These are phyloP conservation scores for Neurospora africana DNA, from an alignment of 495 filamentous ascomycete genomes.

Conservation along the genomic window DNA sequence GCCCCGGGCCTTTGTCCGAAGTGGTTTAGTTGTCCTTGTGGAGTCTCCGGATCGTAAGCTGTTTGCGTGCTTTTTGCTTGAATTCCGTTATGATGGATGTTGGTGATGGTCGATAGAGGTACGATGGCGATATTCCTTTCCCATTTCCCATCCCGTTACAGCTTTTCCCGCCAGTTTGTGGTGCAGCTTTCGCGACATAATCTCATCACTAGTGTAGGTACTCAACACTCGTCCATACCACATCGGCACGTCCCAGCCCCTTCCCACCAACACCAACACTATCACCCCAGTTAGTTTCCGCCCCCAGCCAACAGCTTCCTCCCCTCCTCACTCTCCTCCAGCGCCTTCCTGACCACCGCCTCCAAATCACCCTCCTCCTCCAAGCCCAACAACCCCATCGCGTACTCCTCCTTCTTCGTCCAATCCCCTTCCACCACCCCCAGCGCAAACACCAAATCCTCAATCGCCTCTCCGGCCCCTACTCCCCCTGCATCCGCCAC, in stretches of 20 bases:
- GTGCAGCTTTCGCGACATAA: background rate
- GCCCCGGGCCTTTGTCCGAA: background rate
- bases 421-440: conserved; percentile 20
- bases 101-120: background rate
- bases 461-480: conserved; percentile 6
- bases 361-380: conserved; percentile 21
- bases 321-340: background rate
- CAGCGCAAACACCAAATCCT: conserved; percentile 22
- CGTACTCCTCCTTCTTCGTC: conserved; percentile 13
- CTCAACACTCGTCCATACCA: background rate
- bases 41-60: background rate
- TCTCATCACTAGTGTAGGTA: background rate
- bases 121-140: background rate
- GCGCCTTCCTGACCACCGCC: conserved; percentile 8
- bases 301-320: background rate
- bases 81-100: background rate
- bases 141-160: background rate
- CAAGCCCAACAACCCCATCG: conserved; percentile 20
- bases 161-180: background rate
- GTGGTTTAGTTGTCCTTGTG: background rate
- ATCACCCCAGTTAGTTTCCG: background rate
- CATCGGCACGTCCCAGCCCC: background rate
- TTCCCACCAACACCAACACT: background rate
- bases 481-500: conserved; percentile 9
- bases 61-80: background rate